Base-by-base conservation (phyloP, 306 rosid genomes). In the Vigna angularis region DNA sequence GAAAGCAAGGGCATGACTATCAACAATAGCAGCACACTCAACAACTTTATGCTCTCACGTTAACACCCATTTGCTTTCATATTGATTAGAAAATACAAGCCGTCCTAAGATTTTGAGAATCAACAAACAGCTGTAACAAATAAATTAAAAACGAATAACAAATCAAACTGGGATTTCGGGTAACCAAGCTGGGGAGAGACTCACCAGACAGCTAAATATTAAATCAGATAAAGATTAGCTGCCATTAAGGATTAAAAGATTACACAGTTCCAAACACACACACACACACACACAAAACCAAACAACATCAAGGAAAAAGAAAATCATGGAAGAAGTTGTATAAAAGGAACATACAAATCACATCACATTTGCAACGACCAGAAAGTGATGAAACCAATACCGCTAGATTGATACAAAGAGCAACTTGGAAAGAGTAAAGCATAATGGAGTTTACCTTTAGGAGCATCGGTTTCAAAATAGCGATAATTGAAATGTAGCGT, bases 401-500 rank as follows among this genome's bases (percentile, higher is more conserved):
- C 20, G 28, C 36, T 57, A 57, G 5, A 58, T 26, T 4, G 10
- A 58, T 58, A 26, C 14, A 26, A 12, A 58, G 17, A 58, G 40
- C 9, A 26, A 9, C 30, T 26, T 26, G 38, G 22, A 61, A 28
- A 26, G 38, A 58, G 38, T 1, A 58, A 26, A 58, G 18, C 17
- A 13, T n/a, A 58, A 13, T 12, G 42, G 3, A 61, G 8, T 15
- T 66, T 81, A 92, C 98, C 99, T 85, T 87, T 79, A 8, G 97
- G 90, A 73, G 98, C 91, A 80, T 93, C 99, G 1, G 99, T 95
- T 86, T 95, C 99, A 34, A 95, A 95, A 83, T 95, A 95, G 49
- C 98, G 91, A 84, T 93, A 95, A 82, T 95, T 95, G 88, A 95
- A 95, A 79, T 95, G 99, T 74, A 95, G 34, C 5, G 98, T 95